These are phyloP conservation scores for Elongisporangium prolatum DNA, from an alignment of 352 stramenopile species.

Conservation along the genomic window DNA sequence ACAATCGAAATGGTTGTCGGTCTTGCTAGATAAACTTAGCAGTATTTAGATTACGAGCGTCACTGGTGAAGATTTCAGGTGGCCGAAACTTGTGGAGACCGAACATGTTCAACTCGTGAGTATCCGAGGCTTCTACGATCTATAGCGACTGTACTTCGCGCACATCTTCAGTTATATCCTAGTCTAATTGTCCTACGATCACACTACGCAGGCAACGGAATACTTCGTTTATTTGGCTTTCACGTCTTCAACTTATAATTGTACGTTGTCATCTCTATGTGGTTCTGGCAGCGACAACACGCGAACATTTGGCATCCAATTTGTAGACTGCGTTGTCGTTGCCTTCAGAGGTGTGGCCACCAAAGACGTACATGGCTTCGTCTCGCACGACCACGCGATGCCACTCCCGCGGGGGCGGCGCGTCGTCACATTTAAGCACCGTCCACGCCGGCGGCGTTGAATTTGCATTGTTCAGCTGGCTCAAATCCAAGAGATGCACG, in stretches of 20 bases:
- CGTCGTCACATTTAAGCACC: slow-evolving; percentile 30
- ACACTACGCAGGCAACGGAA: too few relatives aligned
- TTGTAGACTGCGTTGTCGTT: slow-evolving; percentile 46
- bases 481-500: slow-evolving; percentile 33
- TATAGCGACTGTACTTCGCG: neutral
- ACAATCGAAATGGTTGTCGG: neutral
- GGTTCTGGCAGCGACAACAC: neutral
- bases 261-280: neutral
- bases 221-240: too few relatives aligned
- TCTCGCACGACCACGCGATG: slow-evolving; percentile 38
- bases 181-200: neutral
- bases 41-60: slow-evolving; percentile 1
- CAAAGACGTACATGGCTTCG: slow-evolving; percentile 49
- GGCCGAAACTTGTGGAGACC: slow-evolving; percentile 4
- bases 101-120: slow-evolving; percentile 2
- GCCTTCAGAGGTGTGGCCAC: slow-evolving; percentile 35
- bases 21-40: slow-evolving; percentile 1
- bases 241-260: too few relatives aligned
- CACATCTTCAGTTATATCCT: neutral
- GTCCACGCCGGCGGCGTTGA: slow-evolving; percentile 42
- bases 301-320: neutral
- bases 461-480: slow-evolving; percentile 8
- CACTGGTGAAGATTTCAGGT: slow-evolving; percentile 1
- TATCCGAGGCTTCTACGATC: neutral
- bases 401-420: slow-evolving; percentile 42